Percentiles rank a stretch among this genome's conserved stretches.
phyloP scores from a whole-genome alignment of 345 rosid genomes.

The Ailanthus altissimus region DNA sequence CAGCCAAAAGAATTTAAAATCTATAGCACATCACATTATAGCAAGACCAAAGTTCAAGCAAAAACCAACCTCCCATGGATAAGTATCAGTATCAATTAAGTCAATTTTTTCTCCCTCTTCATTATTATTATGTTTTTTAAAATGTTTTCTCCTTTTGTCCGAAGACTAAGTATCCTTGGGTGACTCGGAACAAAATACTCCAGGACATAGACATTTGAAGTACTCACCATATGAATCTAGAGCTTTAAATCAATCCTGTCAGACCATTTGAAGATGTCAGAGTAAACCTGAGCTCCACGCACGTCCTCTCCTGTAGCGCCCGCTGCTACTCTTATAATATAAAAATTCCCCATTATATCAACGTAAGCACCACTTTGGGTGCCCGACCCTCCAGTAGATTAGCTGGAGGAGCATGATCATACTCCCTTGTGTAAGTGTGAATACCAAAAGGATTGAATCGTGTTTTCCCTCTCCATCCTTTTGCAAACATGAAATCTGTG shows the following conservation, averaged over 20 bases:
- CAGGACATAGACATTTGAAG: not conserved
- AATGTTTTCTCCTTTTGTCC: not conserved
- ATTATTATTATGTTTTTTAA: not conserved
- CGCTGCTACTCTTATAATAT: conserved; percentile 62
- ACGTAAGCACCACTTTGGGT: conserved; percentile 80
- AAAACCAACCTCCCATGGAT: not conserved
- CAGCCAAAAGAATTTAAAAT: not conserved
- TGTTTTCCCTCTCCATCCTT: conserved; percentile 77
- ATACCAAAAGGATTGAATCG: conserved; percentile 72
- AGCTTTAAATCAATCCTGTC: conserved; percentile 54
- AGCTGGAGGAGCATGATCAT: conserved; percentile 67
- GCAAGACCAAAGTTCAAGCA: not conserved
- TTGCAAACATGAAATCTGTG: conserved; percentile 77
- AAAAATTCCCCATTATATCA: conserved; percentile 79
- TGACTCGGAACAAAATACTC: not conserved
- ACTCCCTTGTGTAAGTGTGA: conserved; percentile 55
- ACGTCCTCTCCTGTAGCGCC: conserved; percentile 61
- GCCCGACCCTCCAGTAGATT: conserved; percentile 67
- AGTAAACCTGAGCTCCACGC: conserved; percentile 61
- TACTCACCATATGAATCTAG: conserved; percentile 37
- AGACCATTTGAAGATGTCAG: conserved; percentile 64
- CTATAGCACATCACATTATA: not conserved
- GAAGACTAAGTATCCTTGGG: not conserved
- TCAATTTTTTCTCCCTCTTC: not conserved
- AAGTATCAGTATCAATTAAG: not conserved